Percentiles rank a stretch among this genome's conserved stretches.
phyloP scores from a whole-genome alignment of 2,329 filamentous ascomycete genomes.

The Incumbomyces delicatus region DNA sequence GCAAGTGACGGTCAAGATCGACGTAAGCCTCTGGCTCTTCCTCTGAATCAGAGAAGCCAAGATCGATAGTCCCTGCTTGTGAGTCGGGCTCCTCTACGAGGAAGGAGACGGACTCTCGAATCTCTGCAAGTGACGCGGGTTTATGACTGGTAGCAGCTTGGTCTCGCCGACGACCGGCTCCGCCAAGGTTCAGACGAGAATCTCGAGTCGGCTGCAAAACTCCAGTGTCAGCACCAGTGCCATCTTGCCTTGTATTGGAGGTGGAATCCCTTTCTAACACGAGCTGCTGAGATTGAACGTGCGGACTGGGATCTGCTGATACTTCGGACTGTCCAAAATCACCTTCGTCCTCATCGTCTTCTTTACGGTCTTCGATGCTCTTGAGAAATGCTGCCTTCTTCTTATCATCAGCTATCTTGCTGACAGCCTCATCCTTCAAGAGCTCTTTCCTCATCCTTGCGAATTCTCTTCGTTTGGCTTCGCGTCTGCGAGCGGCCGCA shows the following conservation, averaged over 20 bases:
- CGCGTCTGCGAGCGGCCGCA: constrained; percentile 63
- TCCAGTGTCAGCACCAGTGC: constrained; percentile 21
- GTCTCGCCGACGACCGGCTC: constrained; percentile 54
- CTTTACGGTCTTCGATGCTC: constrained; percentile 75
- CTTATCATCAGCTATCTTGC: constrained; percentile 79
- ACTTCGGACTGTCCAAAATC: constrained; percentile 47
- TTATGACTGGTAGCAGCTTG: constrained; percentile 60
- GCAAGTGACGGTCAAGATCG: constrained; percentile 37
- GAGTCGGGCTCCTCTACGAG: constrained; percentile 58
- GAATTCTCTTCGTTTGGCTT: constrained; percentile 79
- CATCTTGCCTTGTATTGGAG: neutral
- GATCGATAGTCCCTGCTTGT: constrained; percentile 33
- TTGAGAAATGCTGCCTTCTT: constrained; percentile 84
- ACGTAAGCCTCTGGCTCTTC: constrained; percentile 29
- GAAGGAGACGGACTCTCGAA: constrained; percentile 73
- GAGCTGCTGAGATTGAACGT: constrained; percentile 22
- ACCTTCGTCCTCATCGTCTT: constrained; percentile 60
- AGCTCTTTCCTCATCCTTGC: constrained; percentile 85
- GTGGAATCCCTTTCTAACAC: neutral
- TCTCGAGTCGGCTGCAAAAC: constrained; percentile 30
- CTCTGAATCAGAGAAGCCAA: constrained; percentile 39
- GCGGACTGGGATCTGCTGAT: constrained; percentile 20
- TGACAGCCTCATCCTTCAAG: constrained; percentile 78
- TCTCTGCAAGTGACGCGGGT: constrained; percentile 66
- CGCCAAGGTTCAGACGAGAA: constrained; percentile 46